These are phyloP conservation scores for Fusarium acutatum DNA, from an alignment of 2,329 filamentous ascomycete species.

Conservation along the genomic window DNA sequence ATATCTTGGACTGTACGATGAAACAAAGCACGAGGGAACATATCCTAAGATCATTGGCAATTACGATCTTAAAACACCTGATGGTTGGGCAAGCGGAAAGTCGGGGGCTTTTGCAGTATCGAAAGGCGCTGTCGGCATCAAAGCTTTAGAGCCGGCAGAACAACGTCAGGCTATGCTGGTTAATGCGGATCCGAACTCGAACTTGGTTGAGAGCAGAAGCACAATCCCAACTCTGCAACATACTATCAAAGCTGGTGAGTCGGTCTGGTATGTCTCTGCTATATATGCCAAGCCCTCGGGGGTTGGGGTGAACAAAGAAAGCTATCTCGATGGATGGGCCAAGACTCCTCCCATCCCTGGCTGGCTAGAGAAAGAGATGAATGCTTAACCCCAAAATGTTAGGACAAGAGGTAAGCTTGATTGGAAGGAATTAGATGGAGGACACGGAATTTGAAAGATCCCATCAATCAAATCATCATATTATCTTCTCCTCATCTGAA, in stretches of 20 bases:
- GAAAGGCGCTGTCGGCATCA: conserved; percentile 66
- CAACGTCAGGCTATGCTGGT: conserved; percentile 70
- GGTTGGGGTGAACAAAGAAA: conserved; percentile 58
- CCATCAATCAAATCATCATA: conserved; percentile 39
- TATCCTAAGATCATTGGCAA: conserved; percentile 66
- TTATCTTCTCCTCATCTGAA: conserved; percentile 26
- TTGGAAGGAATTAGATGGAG: conserved; percentile 21
- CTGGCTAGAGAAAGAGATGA: conserved; percentile 67
- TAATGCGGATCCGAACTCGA: conserved; percentile 81
- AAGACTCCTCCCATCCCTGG: conserved; percentile 64
- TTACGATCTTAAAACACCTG: conserved; percentile 65
- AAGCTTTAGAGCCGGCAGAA: conserved; percentile 59
- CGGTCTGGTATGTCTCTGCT: conserved; percentile 73
- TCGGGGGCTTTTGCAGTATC: conserved; percentile 66
- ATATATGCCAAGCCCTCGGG: conserved; percentile 75
- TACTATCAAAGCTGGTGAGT: conserved; percentile 65
- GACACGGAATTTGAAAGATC: conserved; percentile 19
- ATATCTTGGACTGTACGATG: conserved; percentile 60
- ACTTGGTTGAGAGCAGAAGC: conserved; percentile 76
- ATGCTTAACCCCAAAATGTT: conserved; percentile 30
- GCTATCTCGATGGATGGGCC: conserved; percentile 70
- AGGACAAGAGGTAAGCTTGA: background rate
- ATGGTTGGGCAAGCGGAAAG: conserved; percentile 60
- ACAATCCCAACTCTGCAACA: conserved; percentile 75
- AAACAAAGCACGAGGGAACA: conserved; percentile 58